Base-by-base conservation (phyloP, 2,329 filamentous ascomycete genomes). In the Ophiocordyceps camponoti-leonardi region DNA sequence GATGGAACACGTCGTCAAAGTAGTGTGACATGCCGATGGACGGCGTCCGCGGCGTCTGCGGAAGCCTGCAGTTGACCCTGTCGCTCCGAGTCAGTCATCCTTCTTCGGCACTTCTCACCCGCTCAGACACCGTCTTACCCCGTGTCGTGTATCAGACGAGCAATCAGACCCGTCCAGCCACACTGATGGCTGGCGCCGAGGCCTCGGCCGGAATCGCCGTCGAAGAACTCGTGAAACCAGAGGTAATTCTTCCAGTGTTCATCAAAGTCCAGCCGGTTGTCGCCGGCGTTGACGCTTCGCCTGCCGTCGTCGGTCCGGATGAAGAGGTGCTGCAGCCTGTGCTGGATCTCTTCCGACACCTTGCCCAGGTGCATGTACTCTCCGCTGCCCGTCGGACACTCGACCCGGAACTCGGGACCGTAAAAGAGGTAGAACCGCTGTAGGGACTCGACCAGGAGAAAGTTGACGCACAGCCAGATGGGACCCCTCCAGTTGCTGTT, bases 401-500 rank as follows among this genome's bases (percentile, higher is more conserved):
- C 90, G 13, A 96, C 83, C 63, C 94, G 77, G 57, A 95, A 78
- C 16, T 79, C 75, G 48, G 84, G 83, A 49, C 90, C 90, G 58
- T 96, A 95, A 69, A 94, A 96, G 65, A 96, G 82, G 67, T 86
- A 93, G 69, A 94, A 96, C 30, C 90, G 76, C 56, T 94, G 84
- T n/a, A 95, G 74, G 7, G 88, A 90, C 62, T 96, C 90, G 39
- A 96, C 83, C 14, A 96, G 74, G 45, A 96, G 67, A 66, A 94
- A 95, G 65, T 96, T 96, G 66, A 94, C 87, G 50, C 86, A 92
- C 43, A 95, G 73, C 90, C 90, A 96, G 54, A 94, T 90, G 0
- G 92, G 90, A 1, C 83, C 90, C 66, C 90, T 79, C 90, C 90
- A 96, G 64, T 96, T 96, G 62, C 87, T 94, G 73, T 96, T 96